Percentiles rank a stretch among this genome's conserved stretches.
Conservation (phyloP, 345 rosid species). For the Diplotaxis tenuifolia region DNA sequence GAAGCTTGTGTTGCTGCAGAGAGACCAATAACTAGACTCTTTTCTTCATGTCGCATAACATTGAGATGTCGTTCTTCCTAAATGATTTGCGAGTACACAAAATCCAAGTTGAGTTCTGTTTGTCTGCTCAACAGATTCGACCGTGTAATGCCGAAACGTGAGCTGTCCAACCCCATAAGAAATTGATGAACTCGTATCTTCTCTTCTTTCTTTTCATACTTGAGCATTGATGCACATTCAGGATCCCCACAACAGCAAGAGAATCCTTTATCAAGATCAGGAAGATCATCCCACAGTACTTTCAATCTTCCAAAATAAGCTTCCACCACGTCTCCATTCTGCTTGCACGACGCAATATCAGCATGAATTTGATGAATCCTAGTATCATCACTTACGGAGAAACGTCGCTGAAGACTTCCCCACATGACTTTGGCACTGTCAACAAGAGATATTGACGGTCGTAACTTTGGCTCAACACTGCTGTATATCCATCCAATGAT, state of each 20-base stretch:
- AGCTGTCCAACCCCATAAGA: background rate
- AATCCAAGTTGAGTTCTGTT: background rate
- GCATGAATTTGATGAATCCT: background rate
- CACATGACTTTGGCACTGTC: background rate
- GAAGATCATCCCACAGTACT: background rate
- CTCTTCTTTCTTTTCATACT: background rate
- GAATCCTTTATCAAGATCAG: background rate
- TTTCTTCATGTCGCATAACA: background rate
- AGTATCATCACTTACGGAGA: background rate
- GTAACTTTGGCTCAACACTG: background rate
- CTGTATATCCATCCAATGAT: background rate
- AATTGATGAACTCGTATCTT: background rate
- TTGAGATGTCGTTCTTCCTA: background rate
- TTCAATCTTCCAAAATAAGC: background rate
- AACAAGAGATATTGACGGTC: background rate
- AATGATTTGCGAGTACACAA: background rate
- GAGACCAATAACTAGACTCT: background rate
- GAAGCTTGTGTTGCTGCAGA: background rate
- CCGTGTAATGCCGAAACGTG: background rate
- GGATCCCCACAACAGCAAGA: background rate
- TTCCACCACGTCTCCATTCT: background rate
- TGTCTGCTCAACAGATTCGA: background rate
- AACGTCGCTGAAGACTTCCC: background rate
- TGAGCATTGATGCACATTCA: background rate
- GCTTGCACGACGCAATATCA: background rate